Conservation (phyloP, 2,329 filamentous ascomycete species). For the Ophidiomyces ophidiicola region DNA sequence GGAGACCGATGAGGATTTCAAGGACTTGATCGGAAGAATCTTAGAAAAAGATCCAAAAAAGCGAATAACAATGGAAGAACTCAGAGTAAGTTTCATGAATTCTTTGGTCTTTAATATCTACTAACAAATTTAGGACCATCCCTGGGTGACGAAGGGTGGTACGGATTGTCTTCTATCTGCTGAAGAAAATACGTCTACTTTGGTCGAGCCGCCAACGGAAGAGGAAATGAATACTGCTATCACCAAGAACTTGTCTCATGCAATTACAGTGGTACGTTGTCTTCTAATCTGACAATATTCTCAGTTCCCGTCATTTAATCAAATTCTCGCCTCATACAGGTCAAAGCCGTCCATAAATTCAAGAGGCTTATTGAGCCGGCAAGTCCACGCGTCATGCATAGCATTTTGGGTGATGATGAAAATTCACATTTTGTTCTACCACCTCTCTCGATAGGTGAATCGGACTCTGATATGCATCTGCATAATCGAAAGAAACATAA, state of each 20-base stretch:
- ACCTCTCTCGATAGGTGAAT: conserved; percentile 40
- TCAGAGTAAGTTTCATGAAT: conserved; percentile 54
- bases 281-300: conserved; percentile 18
- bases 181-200: conserved; percentile 73
- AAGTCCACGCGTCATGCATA: conserved; percentile 43
- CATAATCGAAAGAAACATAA: conserved; percentile 4
- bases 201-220: conserved; percentile 74
- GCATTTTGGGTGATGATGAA: conserved; percentile 46
- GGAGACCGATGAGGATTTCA: conserved; percentile 55
- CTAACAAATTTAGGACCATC: conserved; percentile 53
- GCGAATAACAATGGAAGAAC: conserved; percentile 67
- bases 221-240: conserved; percentile 85
- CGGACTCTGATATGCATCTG: conserved; percentile 32
- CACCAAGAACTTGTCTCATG: conserved; percentile 73
- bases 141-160: conserved; percentile 80
- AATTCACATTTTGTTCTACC: conserved; percentile 45
- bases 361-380: conserved; percentile 57
- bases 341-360: conserved; percentile 85
- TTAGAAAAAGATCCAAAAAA: conserved; percentile 75
- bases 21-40: conserved; percentile 59
- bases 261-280: conserved; percentile 60
- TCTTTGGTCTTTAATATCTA: not conserved
- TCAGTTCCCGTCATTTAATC: not conserved
- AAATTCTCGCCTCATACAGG: conserved; percentile 35
- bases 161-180: conserved; percentile 64